Evolutionary conservation across 2,329 filamentous ascomycete genomes (phyloP), one percentile per base, ranked within the genome.

Genomic region (Rutstroemia sp.): DNA sequence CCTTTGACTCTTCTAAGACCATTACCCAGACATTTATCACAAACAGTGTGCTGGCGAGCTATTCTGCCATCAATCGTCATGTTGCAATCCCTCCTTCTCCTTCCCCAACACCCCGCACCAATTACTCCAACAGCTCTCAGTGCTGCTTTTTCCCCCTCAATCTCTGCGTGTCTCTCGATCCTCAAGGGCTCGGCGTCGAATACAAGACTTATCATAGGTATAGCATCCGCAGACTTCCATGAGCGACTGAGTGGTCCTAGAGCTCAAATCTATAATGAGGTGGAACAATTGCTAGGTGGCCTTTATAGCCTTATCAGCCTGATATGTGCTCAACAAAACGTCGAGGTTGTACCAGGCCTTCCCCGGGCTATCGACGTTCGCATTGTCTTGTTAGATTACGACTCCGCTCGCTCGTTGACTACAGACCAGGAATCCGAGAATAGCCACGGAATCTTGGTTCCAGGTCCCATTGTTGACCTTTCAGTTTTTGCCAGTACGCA

Each of bases 251-350:
- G 79, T 47, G 78, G 80, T 63, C 75, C 78, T 23, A 73, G 81
- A 47, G 74, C 81, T 17, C 47, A 64, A 25, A 56, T 69, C n/a
- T 95, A 91, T 79, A 68, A 77, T 36, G 73, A 78, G n/a, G 80
- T 84, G 0, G 90, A 96, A 70, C 76, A 79, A n/a, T 76, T 92
- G 5, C 73, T 96, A 21, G 87, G 88, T 2, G 81, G 81, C 25
- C 69, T 95, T 23, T 97, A 97, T 76, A 84, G 84, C 65, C 78
- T 96, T 50, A 75, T 94, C 56, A 86, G 86, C 36, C 74, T 84
- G 47, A 76, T 89, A n/a, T 89, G 87, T 60, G 81, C 84, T 12
- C 78, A 83, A 61, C 75, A 64, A 12, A 61, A 57, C 81, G 48
- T 75, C 74, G 48, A 78, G 74, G 73, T 86, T 70, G 73, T 88